Evolutionary conservation across 2,329 filamentous ascomycete genomes (phyloP), one percentile per base, ranked within the genome.

Genomic region (Coniochaeta ligniaria): DNA sequence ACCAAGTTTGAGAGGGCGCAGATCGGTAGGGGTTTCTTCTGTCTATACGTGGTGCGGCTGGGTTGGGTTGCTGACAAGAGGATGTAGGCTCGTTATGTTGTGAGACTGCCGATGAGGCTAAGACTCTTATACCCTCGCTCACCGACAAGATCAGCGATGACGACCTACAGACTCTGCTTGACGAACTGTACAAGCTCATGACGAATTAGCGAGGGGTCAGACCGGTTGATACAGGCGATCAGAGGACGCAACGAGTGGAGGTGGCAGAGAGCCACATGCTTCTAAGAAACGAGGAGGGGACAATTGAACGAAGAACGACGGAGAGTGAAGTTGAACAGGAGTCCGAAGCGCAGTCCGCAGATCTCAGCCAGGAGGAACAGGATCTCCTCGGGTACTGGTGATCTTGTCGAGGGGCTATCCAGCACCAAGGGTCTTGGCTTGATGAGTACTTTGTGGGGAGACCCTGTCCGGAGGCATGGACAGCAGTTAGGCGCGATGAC

Each of bases 1-100:
- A 90, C 91, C 70, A 90, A 92, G 73, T 98, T 98, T 73, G 95
- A 99, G 82, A 86, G 92, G 69, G 93, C 92, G 52, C 92, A 97
- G 77, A 81, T 98, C 64, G 94, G 92, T 93, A 80, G 62, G 81
- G 3, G 12, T 63, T 59, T 22, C 54, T 31, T 35, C 2, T 20
- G 3, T 41, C 35, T 36, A 36, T 36, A 9, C 6, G 35, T 36
- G 35, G 38, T 41, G 16, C 3, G 6, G 38, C 3, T 41, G 16
- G 3, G 38, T n/a, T 20, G 47, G 24, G 36, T 58, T 47, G 59
- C 47, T 61, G 64, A 62, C 31, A 12, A 3, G 31, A 24, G 17
- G 9, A 28, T n/a, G 5, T 20, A 96, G 93, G 92, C 36, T 96
- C 91, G 35, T 80, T 99, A 43, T 96, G 92, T 75, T 96, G 93